A percentile compares a stretch with the other conserved stretches of the same genome.
phyloP scores from a whole-genome alignment of 2,329 filamentous ascomycete genomes.

The Claviceps africana region DNA sequence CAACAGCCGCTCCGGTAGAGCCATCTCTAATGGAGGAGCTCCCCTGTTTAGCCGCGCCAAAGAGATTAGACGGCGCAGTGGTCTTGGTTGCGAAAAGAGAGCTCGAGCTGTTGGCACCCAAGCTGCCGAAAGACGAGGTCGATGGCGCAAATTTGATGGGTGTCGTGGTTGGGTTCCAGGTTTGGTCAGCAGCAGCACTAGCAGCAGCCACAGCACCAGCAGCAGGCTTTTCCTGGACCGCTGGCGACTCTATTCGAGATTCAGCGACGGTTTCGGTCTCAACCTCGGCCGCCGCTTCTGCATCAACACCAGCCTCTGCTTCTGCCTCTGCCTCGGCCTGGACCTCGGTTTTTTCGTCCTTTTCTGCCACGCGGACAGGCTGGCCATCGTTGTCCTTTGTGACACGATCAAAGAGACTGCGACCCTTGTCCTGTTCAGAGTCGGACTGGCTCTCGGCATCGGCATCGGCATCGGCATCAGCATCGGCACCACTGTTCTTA shows the following conservation, averaged over 20 bases:
- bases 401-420: constrained; percentile 43
- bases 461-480: too few species aligned
- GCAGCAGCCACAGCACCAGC: too few species aligned
- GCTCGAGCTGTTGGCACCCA: constrained; percentile 15
- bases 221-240: constrained; percentile 13
- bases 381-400: constrained; percentile 36
- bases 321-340: constrained; percentile 6
- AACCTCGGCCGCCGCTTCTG: background rate
- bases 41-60: constrained; percentile 21
- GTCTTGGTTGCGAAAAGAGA: constrained; percentile 25
- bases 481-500: constrained; percentile 38
- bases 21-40: constrained; percentile 16
- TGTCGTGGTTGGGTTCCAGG: constrained; percentile 30
- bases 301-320: background rate
- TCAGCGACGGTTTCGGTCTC: background rate
- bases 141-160: constrained; percentile 40
- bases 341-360: constrained; percentile 8
- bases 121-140: constrained; percentile 19
- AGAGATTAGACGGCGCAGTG: constrained; percentile 19
- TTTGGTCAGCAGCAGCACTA: too few species aligned
- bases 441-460: constrained; percentile 33
- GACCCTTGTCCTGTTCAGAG: constrained; percentile 28
- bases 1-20: constrained; percentile 10
- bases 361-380: constrained; percentile 27
- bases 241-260: background rate